phyloP scores from a whole-genome alignment of 2,329 filamentous ascomycete species.

The Calonectria crousiana region DNA sequence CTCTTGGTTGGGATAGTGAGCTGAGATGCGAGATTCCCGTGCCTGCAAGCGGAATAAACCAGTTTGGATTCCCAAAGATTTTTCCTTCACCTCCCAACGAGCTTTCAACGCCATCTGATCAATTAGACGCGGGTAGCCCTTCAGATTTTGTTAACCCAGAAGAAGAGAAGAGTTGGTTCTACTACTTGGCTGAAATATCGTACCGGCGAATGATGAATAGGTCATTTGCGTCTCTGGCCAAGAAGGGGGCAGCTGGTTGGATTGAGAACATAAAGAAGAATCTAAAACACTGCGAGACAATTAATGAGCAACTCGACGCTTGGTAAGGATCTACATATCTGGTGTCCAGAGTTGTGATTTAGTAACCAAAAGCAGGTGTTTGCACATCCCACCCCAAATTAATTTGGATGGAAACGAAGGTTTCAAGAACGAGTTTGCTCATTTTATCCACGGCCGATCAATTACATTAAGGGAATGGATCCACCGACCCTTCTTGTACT shows the following conservation, averaged over 20 bases:
- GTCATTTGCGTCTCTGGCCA: conserved; percentile 48
- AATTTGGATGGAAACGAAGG: not conserved
- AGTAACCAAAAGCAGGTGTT: conserved; percentile 1
- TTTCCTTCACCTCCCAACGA: conserved; percentile 43
- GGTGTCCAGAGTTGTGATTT: not conserved
- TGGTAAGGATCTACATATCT: not conserved
- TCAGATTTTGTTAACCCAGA: not conserved
- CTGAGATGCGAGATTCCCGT: conserved; percentile 54
- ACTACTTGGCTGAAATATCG: conserved; percentile 58
- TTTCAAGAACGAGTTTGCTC: conserved; percentile 18
- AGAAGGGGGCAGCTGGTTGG: conserved; percentile 32
- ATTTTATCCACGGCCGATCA: conserved; percentile 9
- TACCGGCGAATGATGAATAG: conserved; percentile 56
- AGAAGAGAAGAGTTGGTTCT: conserved; percentile 56
- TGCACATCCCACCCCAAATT: conserved; percentile 21
- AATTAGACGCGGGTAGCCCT: not conserved
- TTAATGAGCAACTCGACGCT: conserved; percentile 11
- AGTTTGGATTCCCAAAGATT: conserved; percentile 49
- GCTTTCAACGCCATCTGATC: conserved; percentile 1
- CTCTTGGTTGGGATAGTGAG: conserved; percentile 38
- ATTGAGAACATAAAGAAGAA: conserved; percentile 15
- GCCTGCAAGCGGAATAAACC: conserved; percentile 50
- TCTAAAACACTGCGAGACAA: not conserved
- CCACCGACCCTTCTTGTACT: conserved; percentile 25
- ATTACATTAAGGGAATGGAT: conserved; percentile 18